These are phyloP conservation scores for Penicillium verhagenii DNA, from an alignment of 495 filamentous ascomycete genomes.

Conservation along the genomic window DNA sequence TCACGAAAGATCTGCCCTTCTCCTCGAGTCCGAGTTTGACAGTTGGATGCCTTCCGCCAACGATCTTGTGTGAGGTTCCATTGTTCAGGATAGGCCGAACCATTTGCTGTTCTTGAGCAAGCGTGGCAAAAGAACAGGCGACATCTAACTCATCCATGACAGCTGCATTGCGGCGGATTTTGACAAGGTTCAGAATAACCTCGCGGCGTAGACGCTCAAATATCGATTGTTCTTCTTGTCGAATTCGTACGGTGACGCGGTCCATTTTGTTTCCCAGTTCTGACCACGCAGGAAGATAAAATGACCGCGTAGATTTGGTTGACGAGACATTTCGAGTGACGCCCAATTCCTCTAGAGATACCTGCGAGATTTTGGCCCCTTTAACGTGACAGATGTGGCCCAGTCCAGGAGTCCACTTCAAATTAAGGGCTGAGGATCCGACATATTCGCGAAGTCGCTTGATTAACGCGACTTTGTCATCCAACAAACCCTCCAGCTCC, in stretches of 20 bases:
- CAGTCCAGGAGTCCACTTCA: constrained; percentile 79
- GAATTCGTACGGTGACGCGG: constrained; percentile 68
- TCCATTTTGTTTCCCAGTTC: constrained; percentile 72
- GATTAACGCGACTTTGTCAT: constrained; percentile 59
- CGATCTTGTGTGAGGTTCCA: constrained; percentile 58
- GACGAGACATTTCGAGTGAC: constrained; percentile 64
- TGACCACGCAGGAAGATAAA: constrained; percentile 83
- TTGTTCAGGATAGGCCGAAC: constrained; percentile 69
- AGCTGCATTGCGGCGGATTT: constrained; percentile 79
- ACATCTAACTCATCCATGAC: constrained; percentile 94
- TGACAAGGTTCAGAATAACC: constrained; percentile 75
- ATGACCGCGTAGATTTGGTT: constrained; percentile 80
- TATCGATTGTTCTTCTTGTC: constrained; percentile 74
- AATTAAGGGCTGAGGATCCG: constrained; percentile 56
- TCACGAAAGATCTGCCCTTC: constrained; percentile 77
- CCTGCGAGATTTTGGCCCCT: constrained; percentile 64
- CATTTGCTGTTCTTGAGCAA: constrained; percentile 72
- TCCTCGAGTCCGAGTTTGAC: constrained; percentile 79
- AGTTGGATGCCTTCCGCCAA: constrained; percentile 84
- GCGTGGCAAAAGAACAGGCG: constrained; percentile 72
- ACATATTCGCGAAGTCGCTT: constrained; percentile 57
- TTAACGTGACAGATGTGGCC: constrained; percentile 91
- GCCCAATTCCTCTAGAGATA: constrained; percentile 39
- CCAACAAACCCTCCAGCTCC: constrained; percentile 55
- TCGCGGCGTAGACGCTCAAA: constrained; percentile 67